A percentile compares a stretch with the other conserved stretches of the same genome.
These are phyloP conservation scores for Suillus ampliporus DNA, from an alignment of 768 basidiomycete genomes.

Conservation along the genomic window DNA sequence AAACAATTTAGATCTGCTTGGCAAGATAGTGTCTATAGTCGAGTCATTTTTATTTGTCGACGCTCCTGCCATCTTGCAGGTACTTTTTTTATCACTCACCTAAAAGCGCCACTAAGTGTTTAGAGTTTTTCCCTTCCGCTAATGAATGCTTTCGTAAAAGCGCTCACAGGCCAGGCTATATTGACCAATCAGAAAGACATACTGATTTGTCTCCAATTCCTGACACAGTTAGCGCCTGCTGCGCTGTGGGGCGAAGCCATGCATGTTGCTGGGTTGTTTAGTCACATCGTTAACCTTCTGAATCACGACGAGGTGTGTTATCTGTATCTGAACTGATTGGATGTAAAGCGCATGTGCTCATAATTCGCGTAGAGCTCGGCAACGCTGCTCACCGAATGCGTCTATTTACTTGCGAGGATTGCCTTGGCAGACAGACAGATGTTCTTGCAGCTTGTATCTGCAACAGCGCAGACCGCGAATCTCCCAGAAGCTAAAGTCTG, in stretches of 20 bases:
- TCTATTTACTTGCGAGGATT: constrained; percentile 78
- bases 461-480: constrained; percentile 54
- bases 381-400: constrained; percentile 63
- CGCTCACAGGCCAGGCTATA: constrained; percentile 55
- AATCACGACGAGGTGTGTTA: constrained; percentile 68
- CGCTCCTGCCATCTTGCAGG: constrained; percentile 64
- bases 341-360: constrained; percentile 15
- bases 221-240: constrained; percentile 69
- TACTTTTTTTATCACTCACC: constrained; percentile 34
- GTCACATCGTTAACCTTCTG: constrained; percentile 60
- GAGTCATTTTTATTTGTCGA: constrained; percentile 85
- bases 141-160: constrained; percentile 59
- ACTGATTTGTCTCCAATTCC: constrained; percentile 59
- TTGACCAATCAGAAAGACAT: constrained; percentile 65
- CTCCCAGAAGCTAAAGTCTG: constrained; percentile 61
- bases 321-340: constrained; percentile 1
- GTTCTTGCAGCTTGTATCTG: constrained; percentile 74
- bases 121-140: constrained; percentile 63
- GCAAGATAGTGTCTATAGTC: constrained; percentile 66
- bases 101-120: constrained; percentile 4
- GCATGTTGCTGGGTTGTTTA: constrained; percentile 77
- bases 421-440: constrained; percentile 66
- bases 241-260: constrained; percentile 73
- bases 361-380: constrained; percentile 32
- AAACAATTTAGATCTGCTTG: constrained; percentile 75